Conservation (phyloP, 2,329 filamentous ascomycete species). For the Xylariales sp. region DNA sequence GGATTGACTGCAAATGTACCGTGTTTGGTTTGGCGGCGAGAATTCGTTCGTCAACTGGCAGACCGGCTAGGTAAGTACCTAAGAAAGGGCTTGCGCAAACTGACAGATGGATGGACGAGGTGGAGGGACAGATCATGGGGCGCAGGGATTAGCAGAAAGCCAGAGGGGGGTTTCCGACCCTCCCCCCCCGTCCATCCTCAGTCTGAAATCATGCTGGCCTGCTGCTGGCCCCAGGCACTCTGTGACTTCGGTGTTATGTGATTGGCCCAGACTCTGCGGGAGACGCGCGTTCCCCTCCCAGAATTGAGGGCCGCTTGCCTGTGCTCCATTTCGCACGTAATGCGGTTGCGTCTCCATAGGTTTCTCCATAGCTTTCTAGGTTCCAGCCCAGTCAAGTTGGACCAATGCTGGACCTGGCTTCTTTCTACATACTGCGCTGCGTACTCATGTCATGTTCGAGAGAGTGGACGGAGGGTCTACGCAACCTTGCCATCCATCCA, state of each 20-base stretch:
- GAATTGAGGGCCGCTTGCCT: conserved; percentile 3
- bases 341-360: neutral
- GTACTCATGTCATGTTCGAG: neutral
- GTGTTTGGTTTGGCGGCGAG: conserved; percentile 5
- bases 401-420: neutral
- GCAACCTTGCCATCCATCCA: conserved; percentile 9
- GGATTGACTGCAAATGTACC: neutral
- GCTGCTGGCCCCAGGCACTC: conserved; percentile 6
- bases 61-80: neutral
- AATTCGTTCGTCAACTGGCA: too few relatives aligned
- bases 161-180: neutral
- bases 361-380: neutral
- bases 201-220: neutral
- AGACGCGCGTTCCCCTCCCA: conserved; percentile 8
- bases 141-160: neutral
- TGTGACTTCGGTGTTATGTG: neutral
- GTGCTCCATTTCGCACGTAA: conserved; percentile 6
- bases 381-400: too few relatives aligned
- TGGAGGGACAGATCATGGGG: neutral
- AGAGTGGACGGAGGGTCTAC: conserved; percentile 3
- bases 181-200: neutral
- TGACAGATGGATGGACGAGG: conserved; percentile 4
- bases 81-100: conserved; percentile 7
- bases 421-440: neutral
- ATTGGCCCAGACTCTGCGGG: conserved; percentile 2